phyloP scores from a whole-genome alignment of 352 stramenopile genomes.

The Phytophthora fragariae region DNA sequence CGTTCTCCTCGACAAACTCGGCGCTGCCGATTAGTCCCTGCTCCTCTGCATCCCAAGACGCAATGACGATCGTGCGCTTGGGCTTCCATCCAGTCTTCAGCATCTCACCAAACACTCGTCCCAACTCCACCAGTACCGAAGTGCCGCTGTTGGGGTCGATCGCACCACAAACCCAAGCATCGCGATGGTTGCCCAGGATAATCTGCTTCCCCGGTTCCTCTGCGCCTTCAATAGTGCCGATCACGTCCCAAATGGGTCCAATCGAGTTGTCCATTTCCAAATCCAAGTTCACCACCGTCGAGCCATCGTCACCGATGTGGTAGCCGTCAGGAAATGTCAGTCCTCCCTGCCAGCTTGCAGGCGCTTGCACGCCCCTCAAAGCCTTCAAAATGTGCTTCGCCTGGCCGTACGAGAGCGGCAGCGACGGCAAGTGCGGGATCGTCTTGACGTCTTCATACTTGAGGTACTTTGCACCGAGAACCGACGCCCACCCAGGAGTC shows the following conservation, averaged over 20 bases:
- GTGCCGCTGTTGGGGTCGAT: slow-evolving; percentile 88
- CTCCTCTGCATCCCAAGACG: slow-evolving; percentile 90
- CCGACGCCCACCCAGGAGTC: slow-evolving; percentile 51
- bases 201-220: slow-evolving; percentile 67
- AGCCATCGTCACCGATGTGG: slow-evolving; percentile 65
- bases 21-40: slow-evolving; percentile 86
- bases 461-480: slow-evolving; percentile 45
- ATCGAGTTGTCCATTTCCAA: slow-evolving; percentile 82
- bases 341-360: slow-evolving; percentile 64
- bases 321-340: slow-evolving; percentile 66
- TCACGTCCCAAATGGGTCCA: slow-evolving; percentile 87
- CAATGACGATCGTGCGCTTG: slow-evolving; percentile 76
- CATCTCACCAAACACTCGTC: slow-evolving; percentile 66
- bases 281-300: slow-evolving; percentile 63
- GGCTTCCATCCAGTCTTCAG: slow-evolving; percentile 72
- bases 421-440: slow-evolving; percentile 73
- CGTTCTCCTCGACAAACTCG: slow-evolving; percentile 81
- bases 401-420: slow-evolving; percentile 83
- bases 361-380: slow-evolving; percentile 59
- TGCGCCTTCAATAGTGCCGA: slow-evolving; percentile 74
- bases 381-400: slow-evolving; percentile 69
- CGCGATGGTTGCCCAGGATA: slow-evolving; percentile 90
- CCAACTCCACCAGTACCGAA: slow-evolving; percentile 78
- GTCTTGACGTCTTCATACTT: slow-evolving; percentile 54
- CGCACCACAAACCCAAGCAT: slow-evolving; percentile 91